Conservation (phyloP, 2,329 filamentous ascomycete genomes). For the Fusarium irregulare region DNA sequence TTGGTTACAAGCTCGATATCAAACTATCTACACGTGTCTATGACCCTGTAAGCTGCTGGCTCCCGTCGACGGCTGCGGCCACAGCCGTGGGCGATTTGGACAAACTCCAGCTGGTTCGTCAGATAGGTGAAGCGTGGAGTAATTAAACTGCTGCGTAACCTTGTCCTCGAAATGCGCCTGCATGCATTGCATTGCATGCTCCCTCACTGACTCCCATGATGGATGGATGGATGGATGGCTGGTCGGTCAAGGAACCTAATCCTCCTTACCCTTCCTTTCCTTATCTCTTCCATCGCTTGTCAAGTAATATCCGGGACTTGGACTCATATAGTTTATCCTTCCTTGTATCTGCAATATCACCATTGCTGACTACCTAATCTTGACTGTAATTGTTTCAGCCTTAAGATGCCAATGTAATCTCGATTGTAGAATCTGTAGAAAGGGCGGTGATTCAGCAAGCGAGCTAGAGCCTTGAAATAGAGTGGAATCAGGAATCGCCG, state of each 20-base stretch:
- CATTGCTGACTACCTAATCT: constrained; percentile 1
- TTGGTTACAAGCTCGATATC: constrained; percentile 16
- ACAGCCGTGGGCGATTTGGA: constrained; percentile 24
- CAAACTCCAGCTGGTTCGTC: constrained; percentile 28
- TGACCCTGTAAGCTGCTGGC: constrained; percentile 30
- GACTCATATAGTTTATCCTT: not conserved
- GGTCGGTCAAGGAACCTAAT: constrained; percentile 11
- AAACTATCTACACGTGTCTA: constrained; percentile 25
- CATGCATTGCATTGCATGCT: not conserved
- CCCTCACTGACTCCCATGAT: constrained; percentile 1
- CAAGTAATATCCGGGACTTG: not conserved
- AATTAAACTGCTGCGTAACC: constrained; percentile 27
- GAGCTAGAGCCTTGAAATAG: constrained; percentile 1
- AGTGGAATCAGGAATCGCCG: not conserved
- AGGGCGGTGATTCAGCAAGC: constrained; percentile 3
- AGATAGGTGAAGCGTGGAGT: constrained; percentile 5
- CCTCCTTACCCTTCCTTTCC: constrained; percentile 2
- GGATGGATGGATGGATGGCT: not conserved
- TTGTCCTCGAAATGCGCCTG: constrained; percentile 14
- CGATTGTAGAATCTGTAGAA: constrained; percentile 24
- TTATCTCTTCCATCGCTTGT: constrained; percentile 1
- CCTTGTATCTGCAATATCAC: not conserved
- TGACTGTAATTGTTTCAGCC: constrained; percentile 34
- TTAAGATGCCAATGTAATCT: constrained; percentile 25
- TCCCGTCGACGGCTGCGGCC: constrained; percentile 30